A percentile compares a stretch with the other conserved stretches of the same genome.
These are phyloP conservation scores for Carex cristatella DNA, from an alignment of 176 grass and related monocot genomes.

Conservation along the genomic window DNA sequence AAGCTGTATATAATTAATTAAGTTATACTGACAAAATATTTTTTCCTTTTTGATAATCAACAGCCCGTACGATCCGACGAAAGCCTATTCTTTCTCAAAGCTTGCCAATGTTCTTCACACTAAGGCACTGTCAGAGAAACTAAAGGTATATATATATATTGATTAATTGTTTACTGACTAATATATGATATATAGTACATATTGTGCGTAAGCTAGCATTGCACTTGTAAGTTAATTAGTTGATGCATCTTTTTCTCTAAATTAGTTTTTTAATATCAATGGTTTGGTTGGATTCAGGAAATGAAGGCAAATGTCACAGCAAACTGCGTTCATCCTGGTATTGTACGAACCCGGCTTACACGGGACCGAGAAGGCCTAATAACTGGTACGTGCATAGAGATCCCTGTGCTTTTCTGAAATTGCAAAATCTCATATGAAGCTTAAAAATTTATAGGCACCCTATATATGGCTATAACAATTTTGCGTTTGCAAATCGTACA, in stretches of 20 bases:
- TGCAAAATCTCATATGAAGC: neutral
- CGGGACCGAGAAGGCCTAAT: constrained; percentile 76
- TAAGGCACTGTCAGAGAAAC: constrained; percentile 41
- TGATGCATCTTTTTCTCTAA: neutral
- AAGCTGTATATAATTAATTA: neutral
- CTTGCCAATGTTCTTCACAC: constrained; percentile 95
- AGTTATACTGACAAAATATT: constrained; percentile 12
- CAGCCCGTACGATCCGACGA: constrained; percentile 82
- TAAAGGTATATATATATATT: constrained; percentile 20
- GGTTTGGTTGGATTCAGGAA: constrained; percentile 30
- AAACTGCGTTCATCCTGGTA: constrained; percentile 95
- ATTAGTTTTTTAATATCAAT: constrained; percentile 12
- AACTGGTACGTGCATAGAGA: constrained; percentile 41
- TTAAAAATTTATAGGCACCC: neutral
- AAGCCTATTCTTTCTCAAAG: constrained; percentile 88
- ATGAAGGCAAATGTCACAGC: constrained; percentile 73
- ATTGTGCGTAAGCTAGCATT: constrained; percentile 4
- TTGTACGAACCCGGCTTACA: constrained; percentile 88
- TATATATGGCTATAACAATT: no score
- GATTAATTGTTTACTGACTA: neutral
- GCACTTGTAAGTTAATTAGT: constrained; percentile 22
- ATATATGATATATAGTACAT: neutral
- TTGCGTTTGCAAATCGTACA: neutral
- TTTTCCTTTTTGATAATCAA: neutral
- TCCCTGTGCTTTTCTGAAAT: neutral